Percentiles rank a stretch among this genome's conserved stretches.
These are phyloP conservation scores for Aspergillus cavernicola DNA, from an alignment of 495 filamentous ascomycete species.

Conservation along the genomic window DNA sequence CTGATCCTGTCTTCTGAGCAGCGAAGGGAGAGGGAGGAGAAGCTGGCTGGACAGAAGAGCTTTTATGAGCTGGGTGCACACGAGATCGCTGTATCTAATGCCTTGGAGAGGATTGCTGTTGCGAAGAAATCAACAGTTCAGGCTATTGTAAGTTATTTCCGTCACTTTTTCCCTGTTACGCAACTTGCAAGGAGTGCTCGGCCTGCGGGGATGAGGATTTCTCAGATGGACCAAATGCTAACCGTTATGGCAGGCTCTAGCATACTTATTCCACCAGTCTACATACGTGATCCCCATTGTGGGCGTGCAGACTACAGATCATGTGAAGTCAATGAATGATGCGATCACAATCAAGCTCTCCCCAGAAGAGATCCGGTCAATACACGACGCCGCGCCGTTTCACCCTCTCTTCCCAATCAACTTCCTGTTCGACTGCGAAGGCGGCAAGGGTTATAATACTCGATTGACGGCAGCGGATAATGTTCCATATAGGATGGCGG, in stretches of 20 bases:
- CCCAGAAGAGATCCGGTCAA: neutral
- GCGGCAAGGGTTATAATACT: neutral
- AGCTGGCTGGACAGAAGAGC: neutral
- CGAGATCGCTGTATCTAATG: neutral
- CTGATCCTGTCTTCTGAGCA: neutral
- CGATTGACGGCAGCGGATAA: neutral
- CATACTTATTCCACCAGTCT: neutral
- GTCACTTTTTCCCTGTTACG: neutral
- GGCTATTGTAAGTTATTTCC: neutral
- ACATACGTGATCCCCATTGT: constrained; percentile 3
- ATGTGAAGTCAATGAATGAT: neutral
- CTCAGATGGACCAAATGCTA: no score
- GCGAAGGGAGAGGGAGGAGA: neutral
- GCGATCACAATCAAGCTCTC: neutral
- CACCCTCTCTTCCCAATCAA: neutral
- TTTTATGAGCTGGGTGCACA: neutral
- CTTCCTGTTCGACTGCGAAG: neutral
- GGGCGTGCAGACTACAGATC: constrained; percentile 1
- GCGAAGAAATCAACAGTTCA: neutral
- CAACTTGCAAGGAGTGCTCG: neutral
- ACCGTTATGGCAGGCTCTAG: neutral
- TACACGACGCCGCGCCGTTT: neutral
- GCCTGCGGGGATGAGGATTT: no score
- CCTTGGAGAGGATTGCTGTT: neutral
- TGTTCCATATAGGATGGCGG: neutral